phyloP scores from a whole-genome alignment of 108 stramenopile genomes.

The Skeletonema potamos region DNA sequence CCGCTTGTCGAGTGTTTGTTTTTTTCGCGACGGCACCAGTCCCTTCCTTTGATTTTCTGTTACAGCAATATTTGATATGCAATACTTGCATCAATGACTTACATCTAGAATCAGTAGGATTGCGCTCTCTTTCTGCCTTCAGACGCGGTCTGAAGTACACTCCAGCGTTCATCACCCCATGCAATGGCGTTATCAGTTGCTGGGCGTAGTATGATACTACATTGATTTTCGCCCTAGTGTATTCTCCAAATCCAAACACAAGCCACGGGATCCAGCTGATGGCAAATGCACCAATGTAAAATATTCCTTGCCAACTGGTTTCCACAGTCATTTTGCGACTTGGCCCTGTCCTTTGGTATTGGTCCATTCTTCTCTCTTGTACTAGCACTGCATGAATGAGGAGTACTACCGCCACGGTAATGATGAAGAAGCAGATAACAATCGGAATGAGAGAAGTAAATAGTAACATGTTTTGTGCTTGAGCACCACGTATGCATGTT shows the following conservation, averaged over 20 bases:
- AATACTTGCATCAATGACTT: conserved; percentile 2
- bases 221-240: not conserved
- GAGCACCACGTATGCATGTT: conserved; percentile 4
- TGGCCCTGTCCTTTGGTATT: not conserved
- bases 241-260: conserved; percentile 4
- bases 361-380: conserved; percentile 27
- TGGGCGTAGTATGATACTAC: not conserved
- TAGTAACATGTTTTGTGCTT: conserved; percentile 3
- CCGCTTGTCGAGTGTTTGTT: not conserved
- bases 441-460: conserved; percentile 3
- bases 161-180: conserved; percentile 8
- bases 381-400: conserved; percentile 11
- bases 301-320: conserved; percentile 9
- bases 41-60: conserved; percentile 1
- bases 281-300: conserved; percentile 16
- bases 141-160: conserved; percentile 28
- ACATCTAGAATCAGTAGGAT: conserved; percentile 1
- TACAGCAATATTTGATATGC: not conserved
- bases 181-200: not conserved
- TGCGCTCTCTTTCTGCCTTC: conserved; percentile 3
- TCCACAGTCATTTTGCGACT: conserved; percentile 3
- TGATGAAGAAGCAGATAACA: not conserved
- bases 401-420: conserved; percentile 8
- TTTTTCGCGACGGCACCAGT: not conserved
- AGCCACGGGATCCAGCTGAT: conserved; percentile 21